phyloP scores from a whole-genome alignment of 768 basidiomycete species.

The Atractiella rhizophila region DNA sequence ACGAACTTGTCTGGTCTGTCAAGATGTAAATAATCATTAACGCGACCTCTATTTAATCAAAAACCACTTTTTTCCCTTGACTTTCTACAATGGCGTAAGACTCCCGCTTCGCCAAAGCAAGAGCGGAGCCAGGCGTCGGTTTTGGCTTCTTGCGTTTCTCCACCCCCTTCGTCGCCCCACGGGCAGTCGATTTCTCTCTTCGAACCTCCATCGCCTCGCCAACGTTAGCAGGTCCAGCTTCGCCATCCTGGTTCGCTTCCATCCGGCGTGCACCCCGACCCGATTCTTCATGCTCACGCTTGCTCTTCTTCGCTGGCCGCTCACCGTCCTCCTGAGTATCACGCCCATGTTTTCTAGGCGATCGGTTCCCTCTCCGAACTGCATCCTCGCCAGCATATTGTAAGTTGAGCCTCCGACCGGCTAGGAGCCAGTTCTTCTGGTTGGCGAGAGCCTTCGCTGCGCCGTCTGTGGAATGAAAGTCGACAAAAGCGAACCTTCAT shows the following conservation, averaged over 20 bases:
- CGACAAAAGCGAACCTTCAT: constrained; percentile 70
- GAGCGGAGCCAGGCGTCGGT: constrained; percentile 24
- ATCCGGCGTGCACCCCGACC: not conserved
- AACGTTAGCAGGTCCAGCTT: not conserved
- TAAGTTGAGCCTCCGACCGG: constrained; percentile 60
- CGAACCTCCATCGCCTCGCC: constrained; percentile 2
- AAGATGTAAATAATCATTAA: no score
- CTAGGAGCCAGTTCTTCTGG: constrained; percentile 53
- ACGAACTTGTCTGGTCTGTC: no score
- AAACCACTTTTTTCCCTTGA: constrained; percentile 23
- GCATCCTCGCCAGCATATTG: constrained; percentile 77
- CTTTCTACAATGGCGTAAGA: constrained; percentile 24
- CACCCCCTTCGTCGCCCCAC: constrained; percentile 10
- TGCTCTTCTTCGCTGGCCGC: not conserved
- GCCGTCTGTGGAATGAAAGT: constrained; percentile 52
- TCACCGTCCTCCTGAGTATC: not conserved
- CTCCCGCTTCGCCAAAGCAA: constrained; percentile 25
- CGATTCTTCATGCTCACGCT: not conserved
- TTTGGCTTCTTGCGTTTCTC: constrained; percentile 22
- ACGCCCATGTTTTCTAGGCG: constrained; percentile 1
- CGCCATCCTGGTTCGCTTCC: not conserved
- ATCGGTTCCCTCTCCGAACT: constrained; percentile 47
- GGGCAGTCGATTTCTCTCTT: constrained; percentile 2
- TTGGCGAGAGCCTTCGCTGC: constrained; percentile 64
- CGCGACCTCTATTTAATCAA: no score